phyloP scores from a whole-genome alignment of 345 rosid species.

The Citrus trifoliata region DNA sequence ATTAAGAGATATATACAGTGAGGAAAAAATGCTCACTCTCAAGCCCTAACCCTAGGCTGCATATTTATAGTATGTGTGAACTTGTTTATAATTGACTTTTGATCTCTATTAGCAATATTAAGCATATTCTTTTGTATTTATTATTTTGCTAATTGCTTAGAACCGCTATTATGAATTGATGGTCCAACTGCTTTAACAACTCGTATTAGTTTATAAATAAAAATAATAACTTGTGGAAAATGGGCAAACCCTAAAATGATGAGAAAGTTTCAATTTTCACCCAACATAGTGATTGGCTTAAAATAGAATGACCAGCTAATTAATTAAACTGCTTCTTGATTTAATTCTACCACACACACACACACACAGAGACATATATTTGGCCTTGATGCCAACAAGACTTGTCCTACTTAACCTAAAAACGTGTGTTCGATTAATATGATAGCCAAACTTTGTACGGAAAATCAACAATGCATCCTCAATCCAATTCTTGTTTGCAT shows the following conservation, averaged over 20 bases:
- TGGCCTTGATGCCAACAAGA: slow-evolving; percentile 32
- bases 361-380: neutral
- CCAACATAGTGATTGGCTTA: slow-evolving; percentile 39
- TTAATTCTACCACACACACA: slow-evolving; percentile 11
- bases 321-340: neutral
- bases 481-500: neutral
- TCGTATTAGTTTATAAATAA: slow-evolving; percentile 2
- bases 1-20: slow-evolving; percentile 6
- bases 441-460: slow-evolving; percentile 30
- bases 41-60: slow-evolving; percentile 56
- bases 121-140: neutral
- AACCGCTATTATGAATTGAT: slow-evolving; percentile 33
- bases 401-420: slow-evolving; percentile 39
- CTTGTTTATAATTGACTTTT: neutral
- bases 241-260: slow-evolving; percentile 36
- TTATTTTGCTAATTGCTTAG: neutral
- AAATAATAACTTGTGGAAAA: neutral
- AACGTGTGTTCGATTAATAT: slow-evolving; percentile 22
- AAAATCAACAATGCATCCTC: neutral
- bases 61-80: slow-evolving; percentile 36
- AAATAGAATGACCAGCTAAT: slow-evolving; percentile 50
- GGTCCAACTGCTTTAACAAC: slow-evolving; percentile 42
- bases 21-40: neutral
- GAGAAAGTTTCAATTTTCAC: slow-evolving; percentile 30
- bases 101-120: neutral